A percentile compares a stretch with the other conserved stretches of the same genome.
Conservation (phyloP, 345 rosid species). For the Euphorbia lathyris region DNA sequence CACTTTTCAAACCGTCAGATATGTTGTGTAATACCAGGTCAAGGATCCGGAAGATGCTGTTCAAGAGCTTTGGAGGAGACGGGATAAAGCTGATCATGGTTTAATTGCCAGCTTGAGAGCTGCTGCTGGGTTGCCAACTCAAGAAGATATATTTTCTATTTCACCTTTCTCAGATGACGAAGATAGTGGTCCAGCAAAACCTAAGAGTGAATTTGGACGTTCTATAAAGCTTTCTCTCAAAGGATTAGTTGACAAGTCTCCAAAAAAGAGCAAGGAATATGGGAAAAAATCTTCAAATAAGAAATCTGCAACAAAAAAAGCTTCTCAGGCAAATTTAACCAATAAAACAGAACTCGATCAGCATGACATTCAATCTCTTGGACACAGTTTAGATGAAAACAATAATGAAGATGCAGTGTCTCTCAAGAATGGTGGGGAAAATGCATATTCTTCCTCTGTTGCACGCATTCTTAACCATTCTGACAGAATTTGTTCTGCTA, state of each 20-base stretch:
- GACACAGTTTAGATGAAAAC: slow-evolving; percentile 39
- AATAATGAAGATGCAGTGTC: slow-evolving; percentile 40
- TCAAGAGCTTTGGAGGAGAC: slow-evolving; percentile 95
- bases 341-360: slow-evolving; percentile 38
- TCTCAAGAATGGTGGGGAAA: slow-evolving; percentile 42
- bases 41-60: slow-evolving; percentile 98
- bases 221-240: slow-evolving; percentile 82
- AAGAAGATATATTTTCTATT: slow-evolving; percentile 86
- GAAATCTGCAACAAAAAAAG: slow-evolving; percentile 56
- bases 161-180: slow-evolving; percentile 90
- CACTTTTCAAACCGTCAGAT: not conserved
- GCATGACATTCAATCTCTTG: slow-evolving; percentile 38
- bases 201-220: slow-evolving; percentile 55
- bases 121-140: slow-evolving; percentile 92
- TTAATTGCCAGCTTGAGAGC: slow-evolving; percentile 85
- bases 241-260: slow-evolving; percentile 72
- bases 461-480: slow-evolving; percentile 47
- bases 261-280: slow-evolving; percentile 77
- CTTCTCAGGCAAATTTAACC: slow-evolving; percentile 27
- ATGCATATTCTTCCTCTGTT: slow-evolving; percentile 39
- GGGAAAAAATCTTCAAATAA: slow-evolving; percentile 58
- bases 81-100: slow-evolving; percentile 69
- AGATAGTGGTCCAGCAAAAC: slow-evolving; percentile 55
- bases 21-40: slow-evolving; percentile 41
- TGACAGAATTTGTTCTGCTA: slow-evolving; percentile 44